Evolutionary conservation across 768 basidiomycete species (phyloP), one percentile per base, ranked within the genome.

Genomic region (Wakefieldia striispora): DNA sequence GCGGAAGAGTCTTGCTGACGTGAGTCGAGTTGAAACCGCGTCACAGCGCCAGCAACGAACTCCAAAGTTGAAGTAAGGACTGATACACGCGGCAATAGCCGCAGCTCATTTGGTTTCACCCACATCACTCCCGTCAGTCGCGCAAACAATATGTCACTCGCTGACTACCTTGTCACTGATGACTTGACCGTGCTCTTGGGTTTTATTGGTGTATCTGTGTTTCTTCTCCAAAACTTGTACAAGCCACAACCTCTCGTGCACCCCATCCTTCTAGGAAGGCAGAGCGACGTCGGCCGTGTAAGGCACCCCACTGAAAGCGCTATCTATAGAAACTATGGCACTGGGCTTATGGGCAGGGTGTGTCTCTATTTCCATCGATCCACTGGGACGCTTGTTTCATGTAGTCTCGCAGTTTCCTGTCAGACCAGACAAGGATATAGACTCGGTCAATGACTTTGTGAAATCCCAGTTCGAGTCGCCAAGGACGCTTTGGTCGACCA

Each of bases 231-330:
- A 61, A 90, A 83, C 64, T 71, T 89, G 52, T 88, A 90, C 71
- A 88, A 80, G 57, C 88, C 87, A 4, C 87, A 88, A 57, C 84
- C 87, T 2, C 80, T 95, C 37, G 92, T 95, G 0, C 94, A 97
- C 61, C 94, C 94, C n/a, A 88, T 97, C 56, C 77, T 95, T 9
- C 79, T 97, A 1, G 93, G 94, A 7, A 75, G 92, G 43, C 94
- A 97, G 75, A 91, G 91, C 58, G 95, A 97, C 66, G 86, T 87
- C 23, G 85, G 84, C 12, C 77, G 85, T 43, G 90, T 94, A 4
- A 75, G 94, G 45, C 84, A 90, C 61, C 77, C 86, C 12, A 76
- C 79, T 8, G 88, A 95, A 71, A 93, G 90, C 59, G 90, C 91
- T 0, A 74, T 94, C 14, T 95, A 95, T 67, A 81, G 95, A 60